Evolutionary conservation across 2,329 filamentous ascomycete species (phyloP).

Genomic region (Penicillium hordei): DNA sequence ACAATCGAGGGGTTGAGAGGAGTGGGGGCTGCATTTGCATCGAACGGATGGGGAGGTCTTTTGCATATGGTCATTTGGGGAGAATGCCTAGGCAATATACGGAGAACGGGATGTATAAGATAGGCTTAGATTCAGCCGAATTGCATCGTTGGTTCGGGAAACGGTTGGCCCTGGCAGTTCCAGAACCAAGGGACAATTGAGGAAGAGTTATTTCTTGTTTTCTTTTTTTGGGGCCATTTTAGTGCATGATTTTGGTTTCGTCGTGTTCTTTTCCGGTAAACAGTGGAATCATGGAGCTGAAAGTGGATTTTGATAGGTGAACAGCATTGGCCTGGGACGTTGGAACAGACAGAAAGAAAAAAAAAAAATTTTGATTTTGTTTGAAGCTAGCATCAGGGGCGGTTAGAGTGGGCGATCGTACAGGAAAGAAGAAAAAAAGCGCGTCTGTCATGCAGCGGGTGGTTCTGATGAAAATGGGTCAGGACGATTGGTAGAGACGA

Average conservation of each 20-base stretch:
- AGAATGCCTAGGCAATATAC: not conserved
- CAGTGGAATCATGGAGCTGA: conserved; percentile 15
- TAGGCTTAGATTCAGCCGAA: conserved; percentile 7
- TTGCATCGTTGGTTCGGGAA: conserved; percentile 9
- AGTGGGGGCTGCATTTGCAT: conserved; percentile 8
- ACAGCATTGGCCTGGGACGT: conserved; percentile 8
- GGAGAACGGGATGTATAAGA: not conserved
- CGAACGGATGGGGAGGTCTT: conserved; percentile 2
- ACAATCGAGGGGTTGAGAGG: conserved; percentile 13
- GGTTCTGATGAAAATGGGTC: conserved; percentile 6
- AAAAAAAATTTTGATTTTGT: conserved; percentile 21
- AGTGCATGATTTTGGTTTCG: conserved; percentile 8
- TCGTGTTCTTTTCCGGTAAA: conserved; percentile 6
- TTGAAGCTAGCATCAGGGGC: conserved; percentile 24
- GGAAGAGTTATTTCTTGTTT: conserved; percentile 19
- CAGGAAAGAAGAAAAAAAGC: conserved; percentile 2
- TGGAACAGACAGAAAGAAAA: conserved; percentile 4
- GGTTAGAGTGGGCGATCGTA: conserved; percentile 14
- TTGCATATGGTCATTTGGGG: not conserved
- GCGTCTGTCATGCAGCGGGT: conserved; percentile 10
- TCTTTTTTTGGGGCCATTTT: not conserved
- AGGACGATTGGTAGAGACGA: conserved; percentile 7
- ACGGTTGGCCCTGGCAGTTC: conserved; percentile 25
- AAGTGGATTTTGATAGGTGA: conserved; percentile 6
- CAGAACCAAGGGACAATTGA: conserved; percentile 25